These are phyloP conservation scores for Saccharomycopsis sp. DNA, from an alignment of 805 yeast species.

Conservation along the genomic window DNA sequence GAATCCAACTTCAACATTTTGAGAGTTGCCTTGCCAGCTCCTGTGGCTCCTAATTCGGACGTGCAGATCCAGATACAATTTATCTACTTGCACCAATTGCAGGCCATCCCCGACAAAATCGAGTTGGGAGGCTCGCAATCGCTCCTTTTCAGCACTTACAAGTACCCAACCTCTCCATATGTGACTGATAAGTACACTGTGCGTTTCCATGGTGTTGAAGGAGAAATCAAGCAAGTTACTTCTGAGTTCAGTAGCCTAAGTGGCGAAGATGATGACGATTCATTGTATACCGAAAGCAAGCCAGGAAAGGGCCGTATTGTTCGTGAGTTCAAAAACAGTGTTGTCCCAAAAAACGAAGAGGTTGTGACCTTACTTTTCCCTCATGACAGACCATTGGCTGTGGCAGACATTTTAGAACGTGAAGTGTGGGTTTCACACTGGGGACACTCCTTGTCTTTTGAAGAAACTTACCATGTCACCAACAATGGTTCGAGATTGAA, in stretches of 20 bases:
- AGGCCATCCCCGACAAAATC: constrained; percentile 61
- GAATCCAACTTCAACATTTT: constrained; percentile 33
- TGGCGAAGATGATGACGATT: constrained; percentile 18
- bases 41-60: constrained; percentile 58
- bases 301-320: neutral
- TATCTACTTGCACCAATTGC: constrained; percentile 40
- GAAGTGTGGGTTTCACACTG: constrained; percentile 87
- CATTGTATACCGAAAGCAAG: constrained; percentile 12
- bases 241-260: constrained; percentile 15
- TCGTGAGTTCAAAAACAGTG: constrained; percentile 19
- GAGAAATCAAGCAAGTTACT: constrained; percentile 41
- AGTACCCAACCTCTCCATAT: constrained; percentile 58
- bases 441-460: constrained; percentile 64
- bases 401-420: constrained; percentile 55
- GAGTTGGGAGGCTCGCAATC: constrained; percentile 55
- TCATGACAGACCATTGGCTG: constrained; percentile 58
- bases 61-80: constrained; percentile 43
- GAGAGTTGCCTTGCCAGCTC: constrained; percentile 48
- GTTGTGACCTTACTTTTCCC: constrained; percentile 55
- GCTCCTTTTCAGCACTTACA: constrained; percentile 46
- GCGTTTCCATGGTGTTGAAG: constrained; percentile 36
- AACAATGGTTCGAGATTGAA: constrained; percentile 68
- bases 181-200: constrained; percentile 42
- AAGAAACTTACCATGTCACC: constrained; percentile 77
- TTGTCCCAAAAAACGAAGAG: constrained; percentile 40